Evolutionary conservation across 1,284 basidiomycete species (phyloP).

Genomic region (Macrocystidia cucumis): DNA sequence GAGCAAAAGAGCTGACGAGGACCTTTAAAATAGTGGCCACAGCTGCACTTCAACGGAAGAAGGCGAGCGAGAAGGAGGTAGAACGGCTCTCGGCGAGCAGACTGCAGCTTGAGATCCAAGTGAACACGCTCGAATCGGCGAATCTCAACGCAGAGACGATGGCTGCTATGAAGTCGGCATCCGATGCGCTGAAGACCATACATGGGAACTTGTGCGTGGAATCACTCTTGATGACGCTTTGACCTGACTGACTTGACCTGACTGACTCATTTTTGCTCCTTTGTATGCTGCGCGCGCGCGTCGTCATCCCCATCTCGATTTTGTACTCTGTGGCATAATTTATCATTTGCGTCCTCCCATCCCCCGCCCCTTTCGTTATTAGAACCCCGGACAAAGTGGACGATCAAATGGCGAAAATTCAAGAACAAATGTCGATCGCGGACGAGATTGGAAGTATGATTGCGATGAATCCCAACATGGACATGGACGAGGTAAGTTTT

Average conservation of each 20-base stretch:
- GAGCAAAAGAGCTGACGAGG: too few species aligned
- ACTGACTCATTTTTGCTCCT: too few species aligned
- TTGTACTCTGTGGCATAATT: too few species aligned
- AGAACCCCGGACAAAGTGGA: conserved; percentile 94
- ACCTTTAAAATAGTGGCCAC: conserved; percentile 61
- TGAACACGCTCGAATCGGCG: conserved; percentile 95
- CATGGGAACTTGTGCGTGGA: conserved; percentile 82
- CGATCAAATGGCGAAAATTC: conserved; percentile 83
- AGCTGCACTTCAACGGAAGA: conserved; percentile 93
- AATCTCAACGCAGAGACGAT: conserved; percentile 99
- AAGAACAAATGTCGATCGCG: conserved; percentile 91
- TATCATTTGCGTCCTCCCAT: neutral
- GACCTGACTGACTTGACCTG: conserved; percentile 1
- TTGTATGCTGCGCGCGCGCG: too few species aligned
- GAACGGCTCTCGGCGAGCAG: conserved; percentile 84
- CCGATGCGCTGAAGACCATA: conserved; percentile 87
- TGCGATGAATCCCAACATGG: conserved; percentile 62
- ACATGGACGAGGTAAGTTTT: conserved; percentile 65
- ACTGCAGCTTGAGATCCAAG: conserved; percentile 93
- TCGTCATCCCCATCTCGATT: too few species aligned
- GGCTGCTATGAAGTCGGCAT: conserved; percentile 95
- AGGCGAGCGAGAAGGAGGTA: conserved; percentile 83
- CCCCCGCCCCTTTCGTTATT: neutral
- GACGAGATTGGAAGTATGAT: conserved; percentile 96
- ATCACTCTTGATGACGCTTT: neutral